Conservation (phyloP, 345 rosid genomes). For the Eucalyptus marginata region DNA sequence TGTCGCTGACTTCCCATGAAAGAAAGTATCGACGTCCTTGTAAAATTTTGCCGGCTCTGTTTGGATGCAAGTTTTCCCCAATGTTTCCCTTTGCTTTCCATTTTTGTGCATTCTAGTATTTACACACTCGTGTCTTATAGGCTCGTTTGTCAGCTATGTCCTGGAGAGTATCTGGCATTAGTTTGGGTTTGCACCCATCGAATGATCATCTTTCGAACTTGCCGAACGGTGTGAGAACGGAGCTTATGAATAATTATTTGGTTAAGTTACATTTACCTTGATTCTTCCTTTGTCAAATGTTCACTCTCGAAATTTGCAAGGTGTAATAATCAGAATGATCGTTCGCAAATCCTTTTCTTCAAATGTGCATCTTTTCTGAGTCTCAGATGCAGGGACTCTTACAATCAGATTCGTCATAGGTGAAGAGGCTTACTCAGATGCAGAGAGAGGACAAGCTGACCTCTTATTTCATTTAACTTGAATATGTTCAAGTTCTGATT, state of each 20-base stretch:
- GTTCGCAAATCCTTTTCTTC: neutral
- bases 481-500: neutral
- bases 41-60: neutral
- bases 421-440: neutral
- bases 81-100: constrained; percentile 5
- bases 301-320: neutral
- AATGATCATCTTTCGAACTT: neutral
- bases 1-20: neutral
- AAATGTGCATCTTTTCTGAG: neutral
- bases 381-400: neutral
- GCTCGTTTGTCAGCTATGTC: neutral
- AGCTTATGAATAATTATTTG: neutral
- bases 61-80: constrained; percentile 2
- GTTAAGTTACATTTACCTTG: neutral
- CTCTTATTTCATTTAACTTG: neutral
- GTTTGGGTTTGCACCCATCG: neutral
- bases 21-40: constrained; percentile 1
- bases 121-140: neutral
- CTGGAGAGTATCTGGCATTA: neutral
- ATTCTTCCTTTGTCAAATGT: neutral
- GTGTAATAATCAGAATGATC: neutral
- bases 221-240: neutral
- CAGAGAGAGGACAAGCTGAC: neutral
- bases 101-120: constrained; percentile 11
- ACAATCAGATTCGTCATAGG: neutral